Evolutionary conservation across 345 rosid genomes (phyloP), one percentile per base, ranked within the genome.

Genomic region (Brassica carinata): DNA sequence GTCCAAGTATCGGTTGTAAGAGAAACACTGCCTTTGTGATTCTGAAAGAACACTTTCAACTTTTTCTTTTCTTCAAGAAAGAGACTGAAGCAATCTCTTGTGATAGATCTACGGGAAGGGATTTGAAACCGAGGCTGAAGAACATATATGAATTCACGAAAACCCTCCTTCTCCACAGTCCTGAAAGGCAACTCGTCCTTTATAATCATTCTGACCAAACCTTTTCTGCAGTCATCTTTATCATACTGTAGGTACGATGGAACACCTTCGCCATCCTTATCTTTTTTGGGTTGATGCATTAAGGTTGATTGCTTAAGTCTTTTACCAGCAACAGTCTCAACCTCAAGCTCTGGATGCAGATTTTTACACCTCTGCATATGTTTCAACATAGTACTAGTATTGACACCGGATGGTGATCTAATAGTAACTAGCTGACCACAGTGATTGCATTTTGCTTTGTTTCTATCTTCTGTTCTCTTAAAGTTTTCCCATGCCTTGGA

Each of bases 1-100:
- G 65, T 75, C 66, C 72, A 75, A 9, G 33, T 75, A 75, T 75
- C 14, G 0, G 51, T 75, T 2, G 51, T 75, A 17, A 74, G 27
- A 10, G 64, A 45, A 45, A 75, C 64, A 64, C 64, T 66, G 1
- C 53, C 19, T 31, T 18, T 64, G 53, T 64, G 64, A 33, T 66
- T 51, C 64, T 53, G 9, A 48, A 75, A 75, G 1, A 30, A 34
- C 40, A 34, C 7, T 8, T 34, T 34, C 40, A 34, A 34, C 40
- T 34, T 34, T 34, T 34, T 34, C 19, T 55, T 74, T 51, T 64
- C 62, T 23, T 74, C 63, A 0, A 23, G 8, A 64, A 43, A 64
- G 0, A 74, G 15, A 48, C 33, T 45, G 5, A 75, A 8, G 23
- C 51, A 65, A 15, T 48, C 78, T 45, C 71, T 64, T 64, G 48